Percentiles rank a stretch among this genome's conserved stretches.
Evolutionary conservation across 768 basidiomycete species (phyloP).

Genomic region (Collybia sordida): DNA sequence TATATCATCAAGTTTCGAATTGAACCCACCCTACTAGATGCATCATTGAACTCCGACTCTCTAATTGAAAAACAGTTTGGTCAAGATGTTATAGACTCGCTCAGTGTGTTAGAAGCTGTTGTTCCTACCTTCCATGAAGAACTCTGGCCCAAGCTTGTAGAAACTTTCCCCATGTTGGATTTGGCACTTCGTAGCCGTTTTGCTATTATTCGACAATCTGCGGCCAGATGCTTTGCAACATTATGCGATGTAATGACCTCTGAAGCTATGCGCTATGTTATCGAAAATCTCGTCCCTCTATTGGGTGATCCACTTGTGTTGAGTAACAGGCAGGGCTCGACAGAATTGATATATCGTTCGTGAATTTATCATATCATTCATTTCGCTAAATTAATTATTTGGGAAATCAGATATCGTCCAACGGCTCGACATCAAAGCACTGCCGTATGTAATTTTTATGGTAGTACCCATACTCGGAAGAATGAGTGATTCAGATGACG

Average conservation of each 20-base stretch:
- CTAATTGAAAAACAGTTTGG: conserved; percentile 73
- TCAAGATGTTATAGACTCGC: conserved; percentile 89
- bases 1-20: conserved; percentile 16
- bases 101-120: conserved; percentile 86
- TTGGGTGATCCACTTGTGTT: conserved; percentile 76
- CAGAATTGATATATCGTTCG: conserved; percentile 90
- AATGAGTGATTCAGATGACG: conserved; percentile 94
- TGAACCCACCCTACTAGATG: conserved; percentile 33
- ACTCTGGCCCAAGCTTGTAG: conserved; percentile 66
- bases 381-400: conserved; percentile 11
- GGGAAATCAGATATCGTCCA: conserved; percentile 80
- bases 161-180: conserved; percentile 75
- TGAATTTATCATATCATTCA: conserved; percentile 14
- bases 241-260: conserved; percentile 84
- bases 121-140: conserved; percentile 71
- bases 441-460: conserved; percentile 96
- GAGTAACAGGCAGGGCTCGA: conserved; percentile 83
- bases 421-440: conserved; percentile 86
- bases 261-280: conserved; percentile 87
- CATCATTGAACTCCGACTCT: conserved; percentile 56
- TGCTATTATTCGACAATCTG: conserved; percentile 87
- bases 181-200: conserved; percentile 82
- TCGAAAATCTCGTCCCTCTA: conserved; percentile 79
- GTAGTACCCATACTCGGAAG: conserved; percentile 94
- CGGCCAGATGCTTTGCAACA: conserved; percentile 84